Evolutionary conservation across 495 filamentous ascomycete genomes (phyloP), one percentile per base, ranked within the genome.

Genomic region (Sordaria brevicollis): DNA sequence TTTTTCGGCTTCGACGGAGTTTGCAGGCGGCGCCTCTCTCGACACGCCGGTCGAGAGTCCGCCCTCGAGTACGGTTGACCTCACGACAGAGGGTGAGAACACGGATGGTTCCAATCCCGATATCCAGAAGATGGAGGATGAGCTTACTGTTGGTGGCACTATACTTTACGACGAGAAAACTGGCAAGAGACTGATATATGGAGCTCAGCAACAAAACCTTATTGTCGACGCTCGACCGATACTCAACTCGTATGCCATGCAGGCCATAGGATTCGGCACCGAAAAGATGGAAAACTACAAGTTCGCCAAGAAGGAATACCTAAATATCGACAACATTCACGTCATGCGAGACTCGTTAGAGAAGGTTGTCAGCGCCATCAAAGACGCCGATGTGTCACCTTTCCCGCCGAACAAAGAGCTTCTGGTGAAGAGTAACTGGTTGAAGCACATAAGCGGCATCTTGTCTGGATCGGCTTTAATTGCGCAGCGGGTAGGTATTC

Each of bases 301-400:
- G 66, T 93, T 92, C 75, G 92, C 92, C 35, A 93, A 92, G 43
- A 97, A 97, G 76, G 92, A 90, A 0, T 97, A 95, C 74, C 85
- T 99, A n/a, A 94, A 94, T 62, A 99, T 99, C 75, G 95, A 96
- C 77, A 99, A 99, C 73, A 98, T 99, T 70, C 95, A 99, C 77
- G 94, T 97, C 68, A 99, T 99, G 95, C 86, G 95, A 69, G 91
- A 93, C 66, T 97, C 94, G 3, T 80, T 99, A 67, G 89, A 91
- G 57, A 96, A 92, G 69, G 92, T 99, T 31, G 83, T 98, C 65
- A 93, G 95, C 69, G 90, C 94, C 10, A 81, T 99, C 74, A 97
- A 97, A 76, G 94, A 98, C 66, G 91, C 93, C 4, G 95, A 99
- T 79, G 83, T 97, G 62, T 92, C 93, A 4, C 89, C 90, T 2